Base-by-base conservation (phyloP, 176 grass and related monocot genomes). In the Ensete glaucum region DNA sequence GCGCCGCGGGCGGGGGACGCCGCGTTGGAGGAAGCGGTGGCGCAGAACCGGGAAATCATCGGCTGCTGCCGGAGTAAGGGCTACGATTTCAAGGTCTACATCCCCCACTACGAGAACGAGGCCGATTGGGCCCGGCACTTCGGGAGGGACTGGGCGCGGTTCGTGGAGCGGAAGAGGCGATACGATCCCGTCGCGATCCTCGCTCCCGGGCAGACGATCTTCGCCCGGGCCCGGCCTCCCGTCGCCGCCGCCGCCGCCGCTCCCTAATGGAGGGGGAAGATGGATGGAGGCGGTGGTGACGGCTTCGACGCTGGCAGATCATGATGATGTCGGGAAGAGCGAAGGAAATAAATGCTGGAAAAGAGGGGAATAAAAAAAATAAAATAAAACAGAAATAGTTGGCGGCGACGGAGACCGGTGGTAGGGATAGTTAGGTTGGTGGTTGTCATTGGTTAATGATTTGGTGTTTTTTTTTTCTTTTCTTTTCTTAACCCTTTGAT, bases 61-160 rank as follows among this genome's bases (percentile, higher is more conserved):
- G 51, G 73, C 11, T 77, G 74, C 17, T 99, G 96, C 88, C 78
- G 78, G 54, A 29, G 59, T 69, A 91, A 86, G 78, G 84, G 91
- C 68, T 95, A 91, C 76, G 88, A 95, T 79, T 91, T 81, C 86
- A 99, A 99, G 82, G 80, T 84, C 0, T 99, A 99, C 82, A 85
- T 99, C 76, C 96, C 96, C 5, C 79, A 69, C 72, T 95, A 91
- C 79, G 62, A 55, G 53, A 62, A 51, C 19, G 76, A 89, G 71
- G 5, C 60, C 0, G 96, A 99, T 12, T 99, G 96, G 96, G 76
- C 79, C 24, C 34, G 76, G 55, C 96, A 99, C 83, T 98, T 99
- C 73, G 91, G 86, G 1, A 12, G 79, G 43, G 65, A 69, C 69
- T 99, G 96, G 96, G 27, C 54, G 54, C 76, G 82, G n/a, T 99